Evolutionary conservation across 768 basidiomycete genomes (phyloP).

Genomic region (Pleurotus platypus): DNA sequence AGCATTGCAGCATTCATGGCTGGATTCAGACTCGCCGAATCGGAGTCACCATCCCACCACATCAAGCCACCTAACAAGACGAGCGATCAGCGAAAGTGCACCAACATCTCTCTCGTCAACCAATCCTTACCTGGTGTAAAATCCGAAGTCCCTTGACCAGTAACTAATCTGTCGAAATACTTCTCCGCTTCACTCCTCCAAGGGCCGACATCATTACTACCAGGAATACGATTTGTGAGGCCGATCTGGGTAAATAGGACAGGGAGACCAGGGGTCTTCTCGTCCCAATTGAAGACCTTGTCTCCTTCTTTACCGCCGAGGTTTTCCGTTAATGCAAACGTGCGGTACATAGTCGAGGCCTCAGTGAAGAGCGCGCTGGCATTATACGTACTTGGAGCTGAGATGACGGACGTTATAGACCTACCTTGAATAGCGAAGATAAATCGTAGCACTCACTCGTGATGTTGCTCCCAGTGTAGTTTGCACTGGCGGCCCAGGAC

Average conservation of each 20-base stretch:
- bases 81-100: not conserved
- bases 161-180: slow-evolving; percentile 73
- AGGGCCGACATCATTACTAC: slow-evolving; percentile 46
- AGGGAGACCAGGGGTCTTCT: slow-evolving; percentile 70
- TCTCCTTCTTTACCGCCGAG: slow-evolving; percentile 41
- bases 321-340: slow-evolving; percentile 1
- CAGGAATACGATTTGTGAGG: slow-evolving; percentile 48
- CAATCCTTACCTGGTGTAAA: slow-evolving; percentile 54
- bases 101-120: not conserved
- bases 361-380: not conserved
- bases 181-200: slow-evolving; percentile 73
- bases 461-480: not conserved
- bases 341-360: slow-evolving; percentile 42
- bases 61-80: slow-evolving; percentile 64
- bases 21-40: slow-evolving; percentile 77
- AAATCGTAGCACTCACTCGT: not conserved
- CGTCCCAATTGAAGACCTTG: slow-evolving; percentile 85
- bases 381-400: not conserved
- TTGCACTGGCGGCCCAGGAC: slow-evolving; percentile 53
- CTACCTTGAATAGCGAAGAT: too few relatives aligned
- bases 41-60: slow-evolving; percentile 81
- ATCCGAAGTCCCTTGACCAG: slow-evolving; percentile 48
- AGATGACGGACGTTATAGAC: too few relatives aligned
- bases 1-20: slow-evolving; percentile 87
- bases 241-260: slow-evolving; percentile 77